A percentile compares a stretch with the other conserved stretches of the same genome.
These are phyloP conservation scores for Arctostaphylos glauca DNA, from an alignment of 148 eudicot genomes.

Conservation along the genomic window DNA sequence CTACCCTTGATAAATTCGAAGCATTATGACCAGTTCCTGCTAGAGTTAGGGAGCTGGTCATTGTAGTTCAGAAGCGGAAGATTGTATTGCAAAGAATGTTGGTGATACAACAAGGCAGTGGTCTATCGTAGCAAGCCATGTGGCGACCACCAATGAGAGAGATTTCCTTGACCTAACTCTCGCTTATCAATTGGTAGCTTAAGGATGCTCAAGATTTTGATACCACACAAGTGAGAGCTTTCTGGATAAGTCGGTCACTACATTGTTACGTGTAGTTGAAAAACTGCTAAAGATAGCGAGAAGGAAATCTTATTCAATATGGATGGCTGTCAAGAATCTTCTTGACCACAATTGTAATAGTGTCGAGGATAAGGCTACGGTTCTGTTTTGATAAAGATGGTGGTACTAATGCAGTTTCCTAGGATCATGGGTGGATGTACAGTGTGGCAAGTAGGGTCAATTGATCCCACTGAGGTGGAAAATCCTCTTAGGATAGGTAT, in stretches of 20 bases:
- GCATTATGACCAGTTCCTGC: slow-evolving; percentile 29
- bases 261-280: slow-evolving; percentile 61
- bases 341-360: slow-evolving; percentile 45
- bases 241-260: slow-evolving; percentile 55
- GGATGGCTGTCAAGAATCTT: slow-evolving; percentile 48
- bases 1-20: no score
- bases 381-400: slow-evolving; percentile 38
- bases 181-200: slow-evolving; percentile 58
- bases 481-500: not conserved
- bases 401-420: slow-evolving; percentile 19
- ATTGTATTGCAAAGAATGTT: slow-evolving; percentile 44
- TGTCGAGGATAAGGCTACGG: slow-evolving; percentile 58
- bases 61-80: slow-evolving; percentile 54
- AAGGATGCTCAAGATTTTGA: no score
- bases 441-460: slow-evolving; percentile 24
- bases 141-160: slow-evolving; percentile 64
- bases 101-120: slow-evolving; percentile 58
- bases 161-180: slow-evolving; percentile 70
- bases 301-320: slow-evolving; percentile 35
- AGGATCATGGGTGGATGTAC: no score
- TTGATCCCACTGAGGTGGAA: no score
- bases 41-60: slow-evolving; percentile 45
- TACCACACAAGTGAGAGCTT: slow-evolving; percentile 31
- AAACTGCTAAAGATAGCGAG: slow-evolving; percentile 43
- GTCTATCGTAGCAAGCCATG: slow-evolving; percentile 73